Percentiles rank a stretch among this genome's conserved stretches.
Conservation (phyloP, 345 rosid species). For the Tarenaya hassleriana region DNA sequence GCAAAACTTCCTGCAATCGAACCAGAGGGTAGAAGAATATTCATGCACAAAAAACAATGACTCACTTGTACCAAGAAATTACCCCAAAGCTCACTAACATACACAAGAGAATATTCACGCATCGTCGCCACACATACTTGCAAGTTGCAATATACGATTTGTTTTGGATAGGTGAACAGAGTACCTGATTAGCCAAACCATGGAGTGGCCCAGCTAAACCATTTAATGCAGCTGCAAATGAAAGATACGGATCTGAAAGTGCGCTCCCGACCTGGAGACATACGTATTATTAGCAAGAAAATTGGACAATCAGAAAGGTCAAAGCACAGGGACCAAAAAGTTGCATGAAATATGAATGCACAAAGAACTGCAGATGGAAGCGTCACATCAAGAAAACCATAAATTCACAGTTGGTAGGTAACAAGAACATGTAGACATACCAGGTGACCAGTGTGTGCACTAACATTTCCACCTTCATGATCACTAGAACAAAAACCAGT, state of each 20-base stretch:
- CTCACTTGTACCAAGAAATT: slow-evolving; percentile 10
- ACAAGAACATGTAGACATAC: slow-evolving; percentile 40
- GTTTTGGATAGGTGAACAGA: slow-evolving; percentile 24
- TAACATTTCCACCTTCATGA: slow-evolving; percentile 98
- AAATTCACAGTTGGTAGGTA: neutral
- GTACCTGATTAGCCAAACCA: slow-evolving; percentile 99
- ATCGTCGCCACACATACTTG: neutral
- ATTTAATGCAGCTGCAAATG: slow-evolving; percentile 94
- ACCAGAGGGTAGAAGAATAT: slow-evolving; percentile 12
- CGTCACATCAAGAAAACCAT: slow-evolving; percentile 9
- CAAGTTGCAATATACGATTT: neutral
- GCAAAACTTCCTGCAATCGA: slow-evolving; percentile 73
- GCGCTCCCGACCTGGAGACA: slow-evolving; percentile 78
- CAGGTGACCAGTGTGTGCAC: slow-evolving; percentile 93
- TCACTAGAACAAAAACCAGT: slow-evolving; percentile 47
- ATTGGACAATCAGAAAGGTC: slow-evolving; percentile 14
- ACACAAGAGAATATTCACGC: slow-evolving; percentile 1
- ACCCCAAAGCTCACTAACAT: slow-evolving; percentile 11
- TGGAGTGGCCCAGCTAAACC: slow-evolving; percentile 99
- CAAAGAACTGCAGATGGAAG: slow-evolving; percentile 4
- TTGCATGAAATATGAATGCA: neutral
- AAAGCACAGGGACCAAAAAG: neutral
- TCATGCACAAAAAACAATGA: neutral
- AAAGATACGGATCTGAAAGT: slow-evolving; percentile 96
- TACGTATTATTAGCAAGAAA: slow-evolving; percentile 12